Evolutionary conservation across 805 yeast genomes (phyloP), one percentile per base, ranked within the genome.

Genomic region (Wickerhamiella galacta): DNA sequence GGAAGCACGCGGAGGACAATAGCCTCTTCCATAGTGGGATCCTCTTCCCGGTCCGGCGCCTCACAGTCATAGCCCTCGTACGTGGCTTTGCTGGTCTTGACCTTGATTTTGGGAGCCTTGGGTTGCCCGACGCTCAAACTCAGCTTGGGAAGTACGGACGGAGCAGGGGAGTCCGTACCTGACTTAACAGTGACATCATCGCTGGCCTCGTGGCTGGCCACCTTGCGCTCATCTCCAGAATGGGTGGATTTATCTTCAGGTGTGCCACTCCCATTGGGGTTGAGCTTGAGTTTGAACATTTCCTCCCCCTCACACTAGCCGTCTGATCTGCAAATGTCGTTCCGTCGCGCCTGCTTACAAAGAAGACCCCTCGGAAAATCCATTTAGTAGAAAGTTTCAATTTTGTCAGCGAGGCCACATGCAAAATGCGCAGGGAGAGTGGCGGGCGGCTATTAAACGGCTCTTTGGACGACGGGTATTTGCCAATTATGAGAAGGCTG

Each of bases 21-120:
- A 0, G 90, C 93, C 42, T 81, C 93, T 48, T 90, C 96, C 6
- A 82, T 60, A 39, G 82, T 57, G 1, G 98, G 96, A 48, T 90
- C 95, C 39, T 83, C 95, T 51, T 90, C 98, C 17, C 81, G 61
- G 43, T 87, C 96, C 0, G 95, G 93, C 14, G 93, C 95, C 47
- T 87, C 96, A 2, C 93, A 77, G 49, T 87, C 98, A 53, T 87
- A 87, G 1, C 96, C 96, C 45, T 87, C 95, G 4, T 94, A 94
- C 0, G 93, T 90, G 3, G 75, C 64, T 44, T 93, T 61, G 3
- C 64, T 63, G 1, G 75, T 71, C 40, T 68, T 68, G 36, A 72
- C 63, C 34, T 71, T 52, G 38, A 74, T 61, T 23, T 69, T 51
- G 6, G 72, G 65, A 27, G 57, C 39, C 20, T 38, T 32, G 20